phyloP scores from a whole-genome alignment of 345 rosid species.

The Durio zibethinus region DNA sequence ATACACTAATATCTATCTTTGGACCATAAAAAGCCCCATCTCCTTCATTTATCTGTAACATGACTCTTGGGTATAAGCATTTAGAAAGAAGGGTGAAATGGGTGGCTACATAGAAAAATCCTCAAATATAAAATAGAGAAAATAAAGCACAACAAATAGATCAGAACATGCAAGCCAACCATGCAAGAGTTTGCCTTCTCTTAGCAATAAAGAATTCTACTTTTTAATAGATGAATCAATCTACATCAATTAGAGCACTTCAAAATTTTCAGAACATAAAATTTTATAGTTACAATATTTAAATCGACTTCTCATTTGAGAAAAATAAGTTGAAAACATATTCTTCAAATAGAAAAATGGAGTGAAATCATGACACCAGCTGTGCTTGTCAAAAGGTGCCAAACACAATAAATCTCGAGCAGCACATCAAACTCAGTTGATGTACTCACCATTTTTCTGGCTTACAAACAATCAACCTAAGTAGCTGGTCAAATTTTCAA shows the following conservation, averaged over 20 bases:
- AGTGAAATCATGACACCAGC: not conserved
- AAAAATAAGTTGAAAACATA: not conserved
- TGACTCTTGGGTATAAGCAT: conserved; percentile 1
- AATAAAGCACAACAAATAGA: not conserved
- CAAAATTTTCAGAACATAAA: not conserved
- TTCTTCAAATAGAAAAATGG: not conserved
- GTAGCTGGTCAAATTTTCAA: not conserved
- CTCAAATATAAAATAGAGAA: conserved; percentile 1
- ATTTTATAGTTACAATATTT: not conserved
- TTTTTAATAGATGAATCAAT: not conserved
- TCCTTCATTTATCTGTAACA: conserved; percentile 72
- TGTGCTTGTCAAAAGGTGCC: not conserved
- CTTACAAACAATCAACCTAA: not conserved
- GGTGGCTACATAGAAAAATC: no score
- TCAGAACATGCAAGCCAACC: not conserved
- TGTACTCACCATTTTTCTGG: not conserved
- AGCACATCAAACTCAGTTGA: not conserved
- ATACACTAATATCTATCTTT: conserved; percentile 94
- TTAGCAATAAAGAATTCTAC: not conserved
- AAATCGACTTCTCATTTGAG: not conserved
- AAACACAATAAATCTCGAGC: not conserved
- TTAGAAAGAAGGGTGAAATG: not conserved
- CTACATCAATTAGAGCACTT: not conserved
- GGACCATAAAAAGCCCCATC: conserved; percentile 99
- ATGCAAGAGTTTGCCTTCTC: not conserved